Conservation (phyloP, 140 eudicot genomes). For the Senecio squalidus region DNA sequence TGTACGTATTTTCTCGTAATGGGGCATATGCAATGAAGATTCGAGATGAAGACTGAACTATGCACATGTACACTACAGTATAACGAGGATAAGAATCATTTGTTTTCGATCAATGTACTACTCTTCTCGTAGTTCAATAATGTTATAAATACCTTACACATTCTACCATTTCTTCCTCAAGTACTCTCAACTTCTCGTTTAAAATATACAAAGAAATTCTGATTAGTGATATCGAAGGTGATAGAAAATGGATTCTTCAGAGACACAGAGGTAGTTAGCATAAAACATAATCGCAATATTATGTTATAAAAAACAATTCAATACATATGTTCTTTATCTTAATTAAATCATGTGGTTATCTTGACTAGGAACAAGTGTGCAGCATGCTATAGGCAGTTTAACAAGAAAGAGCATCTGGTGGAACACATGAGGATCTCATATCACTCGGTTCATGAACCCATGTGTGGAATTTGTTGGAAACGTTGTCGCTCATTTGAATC, state of each 20-base stretch:
- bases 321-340: neutral
- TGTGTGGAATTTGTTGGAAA: conserved; percentile 80
- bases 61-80: conserved; percentile 8
- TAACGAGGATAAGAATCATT: conserved; percentile 25
- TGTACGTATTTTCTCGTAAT: conserved; percentile 10
- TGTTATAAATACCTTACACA: conserved; percentile 48
- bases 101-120: conserved; percentile 2
- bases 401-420: conserved; percentile 87
- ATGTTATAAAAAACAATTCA: neutral
- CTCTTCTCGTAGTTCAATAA: neutral
- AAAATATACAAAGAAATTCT: neutral
- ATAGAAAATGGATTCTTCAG: conserved; percentile 48
- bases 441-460: conserved; percentile 93
- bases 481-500: conserved; percentile 91
- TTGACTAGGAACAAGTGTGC: conserved; percentile 87
- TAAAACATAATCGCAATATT: neutral
- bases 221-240: conserved; percentile 27
- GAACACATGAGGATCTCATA: conserved; percentile 86
- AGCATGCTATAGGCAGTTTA: conserved; percentile 91
- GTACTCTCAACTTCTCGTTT: conserved; percentile 14
- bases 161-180: conserved; percentile 30
- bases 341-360: conserved; percentile 1
- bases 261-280: conserved; percentile 42
- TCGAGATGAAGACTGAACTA: conserved; percentile 15
- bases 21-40: conserved; percentile 20